Conservation (phyloP, 139 green algal species). For the Closterium sp. region DNA sequence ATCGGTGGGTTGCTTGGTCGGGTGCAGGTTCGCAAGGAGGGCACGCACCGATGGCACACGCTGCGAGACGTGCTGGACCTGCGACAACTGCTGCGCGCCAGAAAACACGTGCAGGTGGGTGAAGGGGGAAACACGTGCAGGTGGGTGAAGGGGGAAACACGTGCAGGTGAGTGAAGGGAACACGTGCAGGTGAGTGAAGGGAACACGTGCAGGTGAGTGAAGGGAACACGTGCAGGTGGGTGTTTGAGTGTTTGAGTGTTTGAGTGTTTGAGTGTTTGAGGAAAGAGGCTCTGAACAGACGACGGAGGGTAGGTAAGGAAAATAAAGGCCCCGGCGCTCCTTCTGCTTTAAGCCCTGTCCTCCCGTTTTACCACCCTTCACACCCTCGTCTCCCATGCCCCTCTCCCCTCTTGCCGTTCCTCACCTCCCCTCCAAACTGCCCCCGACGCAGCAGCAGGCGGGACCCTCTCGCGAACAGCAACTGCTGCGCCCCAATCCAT, state of each 20-base stretch:
- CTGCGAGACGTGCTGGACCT: background rate
- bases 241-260: too few species aligned
- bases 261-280: too few species aligned
- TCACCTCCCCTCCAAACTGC: background rate
- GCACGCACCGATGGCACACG: constrained; percentile 1
- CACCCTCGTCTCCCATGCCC: too few species aligned
- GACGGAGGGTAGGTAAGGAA: too few species aligned
- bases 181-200: background rate
- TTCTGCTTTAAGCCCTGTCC: too few species aligned
- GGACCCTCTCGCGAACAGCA: background rate
- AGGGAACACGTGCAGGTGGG: background rate
- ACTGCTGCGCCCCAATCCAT: too few species aligned
- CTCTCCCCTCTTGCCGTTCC: background rate
- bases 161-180: background rate
- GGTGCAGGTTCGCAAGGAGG: constrained; percentile 6
- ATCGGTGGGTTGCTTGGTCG: background rate
- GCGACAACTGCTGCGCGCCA: background rate
- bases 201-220: background rate
- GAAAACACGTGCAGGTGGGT: background rate
- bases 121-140: background rate
- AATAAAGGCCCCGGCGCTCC: too few species aligned
- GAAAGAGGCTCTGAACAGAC: too few species aligned
- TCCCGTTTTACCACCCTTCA: too few species aligned
- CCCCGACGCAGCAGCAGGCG: background rate
- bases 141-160: background rate